A percentile compares a stretch with the other conserved stretches of the same genome.
These are phyloP conservation scores for Rhodosporidiobolus odoratus DNA, from an alignment of 768 basidiomycete species.

Conservation along the genomic window DNA sequence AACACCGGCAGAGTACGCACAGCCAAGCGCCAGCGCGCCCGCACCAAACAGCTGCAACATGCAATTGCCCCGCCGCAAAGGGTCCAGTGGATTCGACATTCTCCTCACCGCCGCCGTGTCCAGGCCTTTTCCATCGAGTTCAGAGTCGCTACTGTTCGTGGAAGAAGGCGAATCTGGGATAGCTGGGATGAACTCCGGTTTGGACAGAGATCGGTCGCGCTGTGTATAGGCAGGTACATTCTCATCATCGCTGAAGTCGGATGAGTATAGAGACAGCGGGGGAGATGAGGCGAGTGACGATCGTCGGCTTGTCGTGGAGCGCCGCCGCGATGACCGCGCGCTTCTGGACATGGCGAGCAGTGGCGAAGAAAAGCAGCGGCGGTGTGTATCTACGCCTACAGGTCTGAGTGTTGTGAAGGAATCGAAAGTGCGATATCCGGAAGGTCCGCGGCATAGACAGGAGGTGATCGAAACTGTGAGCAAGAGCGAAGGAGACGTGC, in stretches of 20 bases:
- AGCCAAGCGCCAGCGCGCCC: slow-evolving; percentile 2
- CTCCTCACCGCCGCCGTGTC: neutral
- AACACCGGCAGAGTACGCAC: slow-evolving; percentile 1
- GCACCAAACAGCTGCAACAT: slow-evolving; percentile 1
- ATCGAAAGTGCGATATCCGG: too few species aligned
- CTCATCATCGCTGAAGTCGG: neutral
- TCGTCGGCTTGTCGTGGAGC: too few species aligned
- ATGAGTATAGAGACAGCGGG: neutral
- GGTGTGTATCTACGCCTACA: too few species aligned
- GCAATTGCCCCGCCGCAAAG: slow-evolving; percentile 2
- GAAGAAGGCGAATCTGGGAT: neutral
- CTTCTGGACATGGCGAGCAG: too few species aligned
- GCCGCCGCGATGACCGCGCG: too few species aligned
- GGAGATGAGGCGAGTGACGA: neutral
- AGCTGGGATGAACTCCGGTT: neutral
- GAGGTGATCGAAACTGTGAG: neutral
- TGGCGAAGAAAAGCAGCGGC: too few species aligned
- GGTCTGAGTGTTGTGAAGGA: too few species aligned
- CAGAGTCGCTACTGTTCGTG: neutral
- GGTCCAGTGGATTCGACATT: neutral
- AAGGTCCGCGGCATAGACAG: too few species aligned
- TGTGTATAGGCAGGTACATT: too few species aligned
- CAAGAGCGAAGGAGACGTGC: slow-evolving; percentile 6
- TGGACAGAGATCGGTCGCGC: too few species aligned
- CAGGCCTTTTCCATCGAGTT: neutral